Percentiles rank a stretch among this genome's conserved stretches.
Conservation (phyloP, 306 rosid species). For the Begonia fuchsioides region DNA sequence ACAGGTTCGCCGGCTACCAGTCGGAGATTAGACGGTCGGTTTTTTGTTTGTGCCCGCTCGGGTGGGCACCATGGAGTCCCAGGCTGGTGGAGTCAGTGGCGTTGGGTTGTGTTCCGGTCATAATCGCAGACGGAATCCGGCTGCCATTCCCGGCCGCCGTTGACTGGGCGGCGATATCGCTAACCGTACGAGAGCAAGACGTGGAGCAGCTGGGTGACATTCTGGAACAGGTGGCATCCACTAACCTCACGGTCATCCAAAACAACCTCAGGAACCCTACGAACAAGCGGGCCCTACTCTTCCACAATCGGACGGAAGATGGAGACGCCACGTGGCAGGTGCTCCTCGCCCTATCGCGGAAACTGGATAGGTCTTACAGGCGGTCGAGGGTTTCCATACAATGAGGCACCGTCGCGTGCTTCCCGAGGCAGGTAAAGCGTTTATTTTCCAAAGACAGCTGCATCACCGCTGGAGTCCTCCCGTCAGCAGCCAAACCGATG, state of each 20-base stretch:
- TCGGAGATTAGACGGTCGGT: constrained; percentile 66
- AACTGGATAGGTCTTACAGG: constrained; percentile 37
- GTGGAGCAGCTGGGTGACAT: constrained; percentile 44
- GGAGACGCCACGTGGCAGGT: constrained; percentile 98
- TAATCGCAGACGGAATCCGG: constrained; percentile 72
- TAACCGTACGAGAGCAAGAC: constrained; percentile 70
- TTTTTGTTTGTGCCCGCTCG: constrained; percentile 75
- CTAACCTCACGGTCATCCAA: constrained; percentile 50
- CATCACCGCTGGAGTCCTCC: background rate
- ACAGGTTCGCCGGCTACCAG: constrained; percentile 75
- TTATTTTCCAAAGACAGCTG: constrained; percentile 29
- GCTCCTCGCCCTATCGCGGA: constrained; percentile 22
- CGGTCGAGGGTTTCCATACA: constrained; percentile 28
- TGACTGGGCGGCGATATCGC: constrained; percentile 64
- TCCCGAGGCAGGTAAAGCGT: background rate
- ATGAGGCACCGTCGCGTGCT: constrained; percentile 16
- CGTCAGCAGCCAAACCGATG: background rate
- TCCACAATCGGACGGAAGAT: constrained; percentile 26
- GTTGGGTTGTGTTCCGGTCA: constrained; percentile 78
- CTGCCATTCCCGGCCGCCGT: constrained; percentile 52
- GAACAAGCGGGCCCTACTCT: constrained; percentile 46
- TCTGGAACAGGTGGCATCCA: constrained; percentile 64
- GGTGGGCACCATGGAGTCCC: constrained; percentile 99
- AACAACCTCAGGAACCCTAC: constrained; percentile 49
- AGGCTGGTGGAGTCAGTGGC: constrained; percentile 77